Evolutionary conservation across 202 grass and related monocot species (phyloP), one percentile per base, ranked within the genome.

Genomic region (Cymbopogon flexuosus): DNA sequence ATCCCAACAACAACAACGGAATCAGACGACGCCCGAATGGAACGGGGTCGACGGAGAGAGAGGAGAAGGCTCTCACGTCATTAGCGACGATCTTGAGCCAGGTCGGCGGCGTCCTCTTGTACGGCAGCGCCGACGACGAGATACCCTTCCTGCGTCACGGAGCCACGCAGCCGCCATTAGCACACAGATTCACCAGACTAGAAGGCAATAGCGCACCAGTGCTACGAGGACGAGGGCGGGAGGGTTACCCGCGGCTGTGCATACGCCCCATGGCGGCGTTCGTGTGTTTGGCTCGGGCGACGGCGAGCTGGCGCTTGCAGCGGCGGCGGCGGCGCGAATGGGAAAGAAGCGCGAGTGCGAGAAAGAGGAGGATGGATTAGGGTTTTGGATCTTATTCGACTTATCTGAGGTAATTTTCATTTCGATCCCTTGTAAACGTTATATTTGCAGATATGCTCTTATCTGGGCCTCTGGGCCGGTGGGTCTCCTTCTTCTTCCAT

Each of bases 221-320:
- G 31, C 3, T 12, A 4, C 0, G 22, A 35, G 27, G 13, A 2
- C 14, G 27, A 31, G 3, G 35, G n/a, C 0, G 27, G 11, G 33
- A 62, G 18, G 16, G 2, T 64, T 89, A 92, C 90, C 93, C 90
- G 77, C 84, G 81, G 73, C 93, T 97, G 78, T 97, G 93, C 93
- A 97, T 97, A 41, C 93, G 93, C 62, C 93, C 93, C 93, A 97
- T 97, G 86, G 86, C 36, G 72, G 78, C 84, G 76, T 19, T 40
- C 45, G 72, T 9, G 76, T 2, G 68, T 79, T 45, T 45, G 49
- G 33, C 43, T 57, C 78, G 37, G 67, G 41, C 23, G 68, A 65
- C 82, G 76, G 64, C 81, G 78, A 16, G 36, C 15, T 7, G 79
- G 23, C 18, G 31, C 30, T 52, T 39, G 40, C 56, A 10, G 73